A percentile compares a stretch with the other conserved stretches of the same genome.
phyloP scores from a whole-genome alignment of 345 rosid genomes.

The Eucalyptus erythrocorys region DNA sequence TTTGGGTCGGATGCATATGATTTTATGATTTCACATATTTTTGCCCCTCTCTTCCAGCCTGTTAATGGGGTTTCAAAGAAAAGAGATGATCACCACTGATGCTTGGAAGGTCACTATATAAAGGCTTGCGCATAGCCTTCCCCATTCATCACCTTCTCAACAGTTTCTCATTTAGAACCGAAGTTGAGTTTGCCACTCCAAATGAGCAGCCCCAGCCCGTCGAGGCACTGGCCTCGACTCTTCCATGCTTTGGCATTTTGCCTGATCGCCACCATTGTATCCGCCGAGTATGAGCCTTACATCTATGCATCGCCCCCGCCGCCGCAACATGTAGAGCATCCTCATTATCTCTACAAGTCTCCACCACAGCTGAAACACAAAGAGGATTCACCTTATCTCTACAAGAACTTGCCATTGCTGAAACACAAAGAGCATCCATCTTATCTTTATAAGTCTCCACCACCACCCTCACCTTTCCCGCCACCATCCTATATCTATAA shows the following conservation, averaged over 20 bases:
- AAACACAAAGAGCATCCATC: not conserved
- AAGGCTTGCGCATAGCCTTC: not conserved
- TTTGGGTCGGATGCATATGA: not conserved
- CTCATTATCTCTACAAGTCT: not conserved
- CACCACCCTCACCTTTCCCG: not conserved
- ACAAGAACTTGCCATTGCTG: not conserved
- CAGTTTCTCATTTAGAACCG: not conserved
- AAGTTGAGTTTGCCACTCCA: not conserved
- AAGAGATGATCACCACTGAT: not conserved
- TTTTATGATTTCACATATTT: not conserved
- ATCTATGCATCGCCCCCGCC: not conserved
- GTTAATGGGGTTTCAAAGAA: not conserved
- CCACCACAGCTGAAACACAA: not conserved
- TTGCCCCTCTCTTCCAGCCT: not conserved
- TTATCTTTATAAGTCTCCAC: not conserved
- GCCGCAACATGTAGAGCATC: not conserved
- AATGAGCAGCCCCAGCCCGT: conserved; percentile 8
- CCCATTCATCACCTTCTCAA: not conserved
- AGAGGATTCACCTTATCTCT: not conserved
- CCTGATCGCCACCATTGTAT: conserved; percentile 9
- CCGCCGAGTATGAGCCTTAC: not conserved
- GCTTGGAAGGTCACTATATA: not conserved
- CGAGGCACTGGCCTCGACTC: conserved; percentile 11
- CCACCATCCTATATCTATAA: not conserved
- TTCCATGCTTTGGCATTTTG: conserved; percentile 11